Conservation (phyloP, 2,329 filamentous ascomycete genomes). For the Dissoconium aciculare region DNA sequence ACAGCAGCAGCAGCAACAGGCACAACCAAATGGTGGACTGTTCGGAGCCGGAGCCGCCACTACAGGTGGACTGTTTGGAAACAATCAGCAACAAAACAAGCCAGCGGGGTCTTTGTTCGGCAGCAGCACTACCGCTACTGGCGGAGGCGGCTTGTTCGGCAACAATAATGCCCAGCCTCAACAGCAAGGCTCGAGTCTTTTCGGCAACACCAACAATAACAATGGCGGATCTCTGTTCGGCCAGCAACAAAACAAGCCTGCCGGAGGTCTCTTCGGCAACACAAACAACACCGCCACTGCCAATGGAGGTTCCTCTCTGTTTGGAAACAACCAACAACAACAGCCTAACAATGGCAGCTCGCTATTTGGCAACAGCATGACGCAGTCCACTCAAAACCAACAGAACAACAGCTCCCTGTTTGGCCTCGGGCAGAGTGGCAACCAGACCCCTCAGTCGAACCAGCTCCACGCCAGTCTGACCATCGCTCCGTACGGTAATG, state of each 20-base stretch:
- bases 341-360: constrained; percentile 22
- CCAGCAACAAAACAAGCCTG: constrained; percentile 37
- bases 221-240: constrained; percentile 26
- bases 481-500: constrained; percentile 78
- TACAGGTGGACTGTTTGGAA: constrained; percentile 20
- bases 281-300: constrained; percentile 27
- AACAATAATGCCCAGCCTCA: constrained; percentile 15
- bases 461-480: constrained; percentile 47
- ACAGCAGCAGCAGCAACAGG: constrained; percentile 15
- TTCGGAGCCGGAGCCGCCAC: constrained; percentile 10
- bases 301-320: constrained; percentile 15
- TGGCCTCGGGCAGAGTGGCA: constrained; percentile 21
- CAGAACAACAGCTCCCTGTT: constrained; percentile 36
- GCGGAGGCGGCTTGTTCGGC: constrained; percentile 15
- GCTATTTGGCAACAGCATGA: constrained; percentile 28
- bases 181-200: constrained; percentile 32
- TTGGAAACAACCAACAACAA: constrained; percentile 27
- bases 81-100: constrained; percentile 6
- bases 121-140: constrained; percentile 15
- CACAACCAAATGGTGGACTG: constrained; percentile 17
- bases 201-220: constrained; percentile 31
- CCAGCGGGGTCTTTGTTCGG: constrained; percentile 24
- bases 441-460: constrained; percentile 40
- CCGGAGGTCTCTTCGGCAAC: constrained; percentile 34
- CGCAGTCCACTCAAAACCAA: constrained; percentile 25